Percentiles rank a stretch among this genome's conserved stretches.
These are phyloP conservation scores for Choiromyces venosus DNA, from an alignment of 495 filamentous ascomycete genomes.

Conservation along the genomic window DNA sequence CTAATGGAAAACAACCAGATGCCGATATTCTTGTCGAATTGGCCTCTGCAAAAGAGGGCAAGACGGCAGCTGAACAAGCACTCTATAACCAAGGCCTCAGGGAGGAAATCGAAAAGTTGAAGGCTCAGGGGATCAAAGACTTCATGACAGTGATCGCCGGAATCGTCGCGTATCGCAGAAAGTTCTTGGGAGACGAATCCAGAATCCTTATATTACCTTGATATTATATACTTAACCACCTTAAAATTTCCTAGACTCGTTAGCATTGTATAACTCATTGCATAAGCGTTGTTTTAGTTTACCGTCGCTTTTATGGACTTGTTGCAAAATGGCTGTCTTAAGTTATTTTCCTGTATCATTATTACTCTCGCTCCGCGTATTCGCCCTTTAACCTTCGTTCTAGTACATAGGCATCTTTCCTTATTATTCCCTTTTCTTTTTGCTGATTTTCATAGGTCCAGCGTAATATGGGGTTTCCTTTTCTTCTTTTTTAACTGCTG, in stretches of 20 bases:
- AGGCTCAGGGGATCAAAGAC: constrained; percentile 67
- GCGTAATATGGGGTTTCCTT: neutral
- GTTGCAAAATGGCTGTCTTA: neutral
- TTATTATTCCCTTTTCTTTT: neutral
- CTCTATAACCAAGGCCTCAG: constrained; percentile 71
- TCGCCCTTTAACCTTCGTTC: neutral
- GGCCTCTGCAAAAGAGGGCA: constrained; percentile 65
- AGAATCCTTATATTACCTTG: constrained; percentile 29
- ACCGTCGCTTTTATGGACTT: neutral
- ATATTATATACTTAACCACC: neutral
- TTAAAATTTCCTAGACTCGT: neutral
- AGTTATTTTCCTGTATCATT: neutral
- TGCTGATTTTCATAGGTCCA: neutral
- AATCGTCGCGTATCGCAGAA: constrained; percentile 70
- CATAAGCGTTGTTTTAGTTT: neutral
- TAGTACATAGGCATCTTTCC: neutral
- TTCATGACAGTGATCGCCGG: constrained; percentile 72
- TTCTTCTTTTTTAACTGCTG: neutral
- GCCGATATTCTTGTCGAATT: constrained; percentile 80
- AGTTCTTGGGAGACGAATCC: constrained; percentile 33
- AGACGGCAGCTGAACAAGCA: constrained; percentile 61
- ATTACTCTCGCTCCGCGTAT: neutral
- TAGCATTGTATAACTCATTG: neutral
- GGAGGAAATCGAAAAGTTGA: constrained; percentile 68
- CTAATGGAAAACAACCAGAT: constrained; percentile 52